Conservation (phyloP, 2,329 filamentous ascomycete species). For the Sporothrix luriei region DNA sequence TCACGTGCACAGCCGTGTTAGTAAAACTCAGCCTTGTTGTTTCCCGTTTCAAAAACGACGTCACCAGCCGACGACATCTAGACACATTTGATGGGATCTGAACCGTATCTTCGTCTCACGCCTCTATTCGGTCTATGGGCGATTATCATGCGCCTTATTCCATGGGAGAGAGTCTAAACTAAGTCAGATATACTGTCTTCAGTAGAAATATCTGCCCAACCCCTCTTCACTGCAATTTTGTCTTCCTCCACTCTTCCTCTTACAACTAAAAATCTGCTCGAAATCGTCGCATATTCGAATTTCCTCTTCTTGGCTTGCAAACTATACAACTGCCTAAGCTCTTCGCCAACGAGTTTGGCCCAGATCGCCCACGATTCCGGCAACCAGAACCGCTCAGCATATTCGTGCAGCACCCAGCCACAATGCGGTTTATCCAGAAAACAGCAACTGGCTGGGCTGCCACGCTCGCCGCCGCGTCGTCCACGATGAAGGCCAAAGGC, state of each 20-base stretch:
- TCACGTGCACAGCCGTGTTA: slow-evolving; percentile 17
- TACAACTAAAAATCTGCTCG: neutral
- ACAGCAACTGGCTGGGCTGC: neutral
- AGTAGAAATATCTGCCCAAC: neutral
- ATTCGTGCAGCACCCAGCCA: neutral
- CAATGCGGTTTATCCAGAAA: slow-evolving; percentile 5
- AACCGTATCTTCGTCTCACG: neutral
- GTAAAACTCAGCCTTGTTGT: neutral
- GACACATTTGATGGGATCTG: neutral
- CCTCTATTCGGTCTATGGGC: neutral
- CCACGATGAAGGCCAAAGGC: neutral
- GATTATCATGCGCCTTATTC: no score
- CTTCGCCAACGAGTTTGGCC: no score
- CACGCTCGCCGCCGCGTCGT: neutral
- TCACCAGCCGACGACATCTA: neutral
- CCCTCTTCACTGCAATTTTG: neutral
- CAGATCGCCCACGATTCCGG: neutral
- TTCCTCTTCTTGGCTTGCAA: neutral
- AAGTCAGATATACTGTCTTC: neutral
- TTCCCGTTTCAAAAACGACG: slow-evolving; percentile 5
- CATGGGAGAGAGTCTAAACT: neutral
- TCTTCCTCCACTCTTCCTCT: neutral
- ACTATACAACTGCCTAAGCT: neutral
- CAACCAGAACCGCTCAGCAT: neutral
- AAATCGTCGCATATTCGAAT: neutral